Evolutionary conservation across 2,329 filamentous ascomycete species (phyloP).

Genomic region (Sporothrix euskadiensis): DNA sequence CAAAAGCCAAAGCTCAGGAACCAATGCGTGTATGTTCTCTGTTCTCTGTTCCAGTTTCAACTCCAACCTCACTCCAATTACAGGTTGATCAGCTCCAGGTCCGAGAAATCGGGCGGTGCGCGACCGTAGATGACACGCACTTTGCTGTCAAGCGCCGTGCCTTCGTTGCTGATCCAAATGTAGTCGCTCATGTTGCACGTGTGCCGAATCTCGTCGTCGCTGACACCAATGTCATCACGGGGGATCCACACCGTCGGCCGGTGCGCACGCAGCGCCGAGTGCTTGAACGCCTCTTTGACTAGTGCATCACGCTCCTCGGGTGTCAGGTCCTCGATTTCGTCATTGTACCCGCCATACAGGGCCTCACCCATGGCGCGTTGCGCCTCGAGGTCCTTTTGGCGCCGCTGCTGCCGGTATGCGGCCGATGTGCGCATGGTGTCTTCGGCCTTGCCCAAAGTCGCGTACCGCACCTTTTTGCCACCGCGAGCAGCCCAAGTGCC

Average conservation of each 20-base stretch:
- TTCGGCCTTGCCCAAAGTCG: slow-evolving; percentile 48
- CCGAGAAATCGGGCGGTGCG: slow-evolving; percentile 86
- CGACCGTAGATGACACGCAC: slow-evolving; percentile 79
- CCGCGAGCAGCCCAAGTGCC: slow-evolving; percentile 52
- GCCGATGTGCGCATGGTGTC: slow-evolving; percentile 47
- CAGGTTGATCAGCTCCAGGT: slow-evolving; percentile 81
- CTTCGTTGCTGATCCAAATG: slow-evolving; percentile 94
- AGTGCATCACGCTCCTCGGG: slow-evolving; percentile 85
- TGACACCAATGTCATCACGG: slow-evolving; percentile 83
- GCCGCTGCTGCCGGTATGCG: slow-evolving; percentile 51
- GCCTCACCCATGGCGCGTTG: slow-evolving; percentile 75
- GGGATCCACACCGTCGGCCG: slow-evolving; percentile 94
- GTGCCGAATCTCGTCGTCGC: slow-evolving; percentile 82
- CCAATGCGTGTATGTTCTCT: background rate
- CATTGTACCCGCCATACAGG: slow-evolving; percentile 82
- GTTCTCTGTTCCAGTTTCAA: background rate
- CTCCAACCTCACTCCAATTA: slow-evolving; percentile 40
- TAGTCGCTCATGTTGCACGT: slow-evolving; percentile 74
- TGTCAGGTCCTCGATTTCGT: slow-evolving; percentile 92
- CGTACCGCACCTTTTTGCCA: slow-evolving; percentile 51
- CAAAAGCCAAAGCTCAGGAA: slow-evolving; percentile 8
- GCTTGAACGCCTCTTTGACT: slow-evolving; percentile 85
- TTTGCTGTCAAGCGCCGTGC: slow-evolving; percentile 82
- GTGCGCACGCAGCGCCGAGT: slow-evolving; percentile 79
- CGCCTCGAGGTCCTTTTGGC: slow-evolving; percentile 65